Evolutionary conservation across 805 yeast genomes (phyloP), one percentile per base, ranked within the genome.

Genomic region (Priceomyces haplophilus): DNA sequence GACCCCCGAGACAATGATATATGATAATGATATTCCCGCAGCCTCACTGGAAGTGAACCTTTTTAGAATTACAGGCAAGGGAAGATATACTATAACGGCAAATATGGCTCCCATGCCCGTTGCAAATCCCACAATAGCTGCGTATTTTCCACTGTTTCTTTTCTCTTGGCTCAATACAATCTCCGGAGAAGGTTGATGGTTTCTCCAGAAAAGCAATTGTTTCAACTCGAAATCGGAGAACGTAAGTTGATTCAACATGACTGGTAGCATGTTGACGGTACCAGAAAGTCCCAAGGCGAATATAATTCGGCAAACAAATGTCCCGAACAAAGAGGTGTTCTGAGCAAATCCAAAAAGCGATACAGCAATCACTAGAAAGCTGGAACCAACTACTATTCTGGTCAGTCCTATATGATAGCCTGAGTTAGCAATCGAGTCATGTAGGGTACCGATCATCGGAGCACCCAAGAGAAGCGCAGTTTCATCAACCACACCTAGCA

Each of bases 31-130:
- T 42, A 83, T 55, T 1, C 81, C 75, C 4, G 52, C 58, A 13
- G 20, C 10, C 61, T 63, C 6, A 75, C 45, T n/a, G 59, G 36
- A 15, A 53, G 73, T 13, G 79, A 73, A 38, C 61, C 65, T 8
- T 53, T 48, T 15, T 61, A 79, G 64, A 45, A 59, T 65, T 1
- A 76, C 71, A 0, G 88, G 88, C 16, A 83, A 59, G 11, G 87
- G 75, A 16, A 83, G 58, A 33, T 79, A 72, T 32, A 72, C 59
- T 1, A 75, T 54, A 0, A 82, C 87, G 0, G 87, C 72, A 46
- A 80, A 75, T 1, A 83, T 72, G 1, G 88, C 89, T 38, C 89
- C 89, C 13, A 79, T 54, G 0, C 88, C 88, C 13, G 85, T 71
- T 38, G 75, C 64, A 12, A 80, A 58, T 1, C 90, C 90, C 34